Evolutionary conservation across 139 green algal species (phyloP).

Genomic region (Picochlorum sp.): DNA sequence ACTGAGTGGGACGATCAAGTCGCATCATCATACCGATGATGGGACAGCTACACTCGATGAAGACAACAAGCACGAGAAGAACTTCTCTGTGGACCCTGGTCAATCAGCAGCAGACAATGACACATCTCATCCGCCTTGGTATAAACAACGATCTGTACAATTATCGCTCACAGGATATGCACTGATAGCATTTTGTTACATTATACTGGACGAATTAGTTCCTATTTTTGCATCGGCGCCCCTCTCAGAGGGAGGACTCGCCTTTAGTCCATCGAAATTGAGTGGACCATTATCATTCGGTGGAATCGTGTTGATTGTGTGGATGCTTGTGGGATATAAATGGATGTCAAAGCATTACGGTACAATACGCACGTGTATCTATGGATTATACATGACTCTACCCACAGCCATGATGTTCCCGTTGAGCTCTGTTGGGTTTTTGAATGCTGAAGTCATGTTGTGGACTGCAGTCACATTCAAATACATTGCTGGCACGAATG

Average conservation of each 20-base stretch:
- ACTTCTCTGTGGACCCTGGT: background rate
- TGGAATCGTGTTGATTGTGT: constrained; percentile 39
- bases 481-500: constrained; percentile 12
- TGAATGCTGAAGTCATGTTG: constrained; percentile 11
- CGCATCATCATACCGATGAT: background rate
- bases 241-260: constrained; percentile 37
- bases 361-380: background rate
- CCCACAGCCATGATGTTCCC: constrained; percentile 33
- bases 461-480: background rate
- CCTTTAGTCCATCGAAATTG: constrained; percentile 35
- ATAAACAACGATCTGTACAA: constrained; percentile 26
- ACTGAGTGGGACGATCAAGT: background rate
- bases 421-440: background rate
- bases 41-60: background rate
- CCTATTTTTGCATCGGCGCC: constrained; percentile 57
- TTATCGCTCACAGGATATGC: constrained; percentile 43
- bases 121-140: constrained; percentile 22
- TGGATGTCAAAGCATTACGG: constrained; percentile 18
- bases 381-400: constrained; percentile 26
- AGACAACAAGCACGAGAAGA: background rate
- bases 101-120: background rate
- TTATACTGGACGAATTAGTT: constrained; percentile 44
- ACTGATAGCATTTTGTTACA: constrained; percentile 43
- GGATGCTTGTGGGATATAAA: constrained; percentile 39
- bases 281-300: constrained; percentile 45